phyloP scores from a whole-genome alignment of 768 basidiomycete genomes.

The Galerina marginata region DNA sequence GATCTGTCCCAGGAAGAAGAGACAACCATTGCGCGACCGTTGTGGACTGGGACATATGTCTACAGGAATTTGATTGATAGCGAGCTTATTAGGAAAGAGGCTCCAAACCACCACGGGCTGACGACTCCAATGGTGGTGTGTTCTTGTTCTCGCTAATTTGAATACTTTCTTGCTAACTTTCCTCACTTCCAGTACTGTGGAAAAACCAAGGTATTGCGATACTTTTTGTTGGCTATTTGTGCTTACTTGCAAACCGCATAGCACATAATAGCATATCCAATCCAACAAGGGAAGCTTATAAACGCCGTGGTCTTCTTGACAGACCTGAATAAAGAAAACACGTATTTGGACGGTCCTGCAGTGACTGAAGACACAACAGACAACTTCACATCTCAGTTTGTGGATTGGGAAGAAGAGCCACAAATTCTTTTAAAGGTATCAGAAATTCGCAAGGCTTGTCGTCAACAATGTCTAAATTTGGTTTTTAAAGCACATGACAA shows the following conservation, averaged over 20 bases:
- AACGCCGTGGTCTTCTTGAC: conserved; percentile 32
- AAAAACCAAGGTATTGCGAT: conserved; percentile 16
- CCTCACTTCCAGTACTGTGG: conserved; percentile 16
- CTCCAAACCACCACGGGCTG: conserved; percentile 52
- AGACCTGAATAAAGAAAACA: conserved; percentile 29
- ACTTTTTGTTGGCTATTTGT: background rate
- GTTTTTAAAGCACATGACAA: conserved; percentile 18
- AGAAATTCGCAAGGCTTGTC: background rate
- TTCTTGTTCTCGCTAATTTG: background rate
- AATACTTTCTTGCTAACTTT: background rate
- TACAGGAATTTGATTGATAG: conserved; percentile 60
- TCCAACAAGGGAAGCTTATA: conserved; percentile 34
- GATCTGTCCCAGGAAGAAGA: conserved; percentile 33
- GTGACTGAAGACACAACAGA: conserved; percentile 23
- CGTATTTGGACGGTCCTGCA: conserved; percentile 34
- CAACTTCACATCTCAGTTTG: conserved; percentile 31
- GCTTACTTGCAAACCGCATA: conserved; percentile 12
- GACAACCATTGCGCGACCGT: conserved; percentile 43
- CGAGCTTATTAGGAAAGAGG: conserved; percentile 42
- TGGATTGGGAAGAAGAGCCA: conserved; percentile 36
- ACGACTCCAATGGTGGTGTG: conserved; percentile 49
- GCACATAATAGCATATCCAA: conserved; percentile 40
- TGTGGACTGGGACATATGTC: conserved; percentile 59
- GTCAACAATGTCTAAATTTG: background rate
- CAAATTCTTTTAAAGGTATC: conserved; percentile 21